Conservation (phyloP, 345 rosid genomes). For the Populus ilicifolia region DNA sequence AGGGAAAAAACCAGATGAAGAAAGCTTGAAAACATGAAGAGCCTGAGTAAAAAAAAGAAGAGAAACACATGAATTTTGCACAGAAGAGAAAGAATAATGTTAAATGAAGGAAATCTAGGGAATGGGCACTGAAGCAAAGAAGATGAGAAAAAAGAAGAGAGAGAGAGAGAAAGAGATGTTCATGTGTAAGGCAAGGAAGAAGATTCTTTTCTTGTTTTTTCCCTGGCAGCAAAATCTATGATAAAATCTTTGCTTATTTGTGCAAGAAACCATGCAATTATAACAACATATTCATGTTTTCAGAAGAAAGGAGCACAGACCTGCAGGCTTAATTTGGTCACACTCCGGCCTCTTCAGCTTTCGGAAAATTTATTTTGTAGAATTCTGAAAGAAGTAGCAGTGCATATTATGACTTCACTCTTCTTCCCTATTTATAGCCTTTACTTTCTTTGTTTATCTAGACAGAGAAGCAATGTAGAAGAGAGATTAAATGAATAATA, state of each 20-base stretch:
- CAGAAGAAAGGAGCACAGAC: slow-evolving; percentile 32
- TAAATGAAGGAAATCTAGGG: slow-evolving; percentile 3
- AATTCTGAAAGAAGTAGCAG: slow-evolving; percentile 55
- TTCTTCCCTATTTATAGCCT: slow-evolving; percentile 46
- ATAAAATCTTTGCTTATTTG: background rate
- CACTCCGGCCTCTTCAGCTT: slow-evolving; percentile 65
- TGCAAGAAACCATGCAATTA: slow-evolving; percentile 13
- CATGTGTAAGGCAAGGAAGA: slow-evolving; percentile 12
- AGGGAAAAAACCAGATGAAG: background rate
- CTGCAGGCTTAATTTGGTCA: slow-evolving; percentile 41
- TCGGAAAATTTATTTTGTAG: slow-evolving; percentile 49
- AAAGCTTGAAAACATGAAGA: background rate
- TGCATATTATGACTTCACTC: slow-evolving; percentile 23
- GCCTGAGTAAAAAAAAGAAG: background rate
- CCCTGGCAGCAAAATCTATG: slow-evolving; percentile 21
- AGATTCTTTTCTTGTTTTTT: slow-evolving; percentile 14
- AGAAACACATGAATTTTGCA: no score
- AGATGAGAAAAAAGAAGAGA: slow-evolving; percentile 1
- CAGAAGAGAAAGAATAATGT: background rate
- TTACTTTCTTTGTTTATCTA: slow-evolving; percentile 43
- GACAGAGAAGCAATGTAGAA: background rate
- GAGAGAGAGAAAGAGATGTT: background rate
- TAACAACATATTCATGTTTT: background rate
- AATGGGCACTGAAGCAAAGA: background rate
- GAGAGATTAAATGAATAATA: no score